A percentile compares a stretch with the other conserved stretches of the same genome.
Conservation (phyloP, 495 filamentous ascomycete genomes). For the Opeltia flavorubescens region DNA sequence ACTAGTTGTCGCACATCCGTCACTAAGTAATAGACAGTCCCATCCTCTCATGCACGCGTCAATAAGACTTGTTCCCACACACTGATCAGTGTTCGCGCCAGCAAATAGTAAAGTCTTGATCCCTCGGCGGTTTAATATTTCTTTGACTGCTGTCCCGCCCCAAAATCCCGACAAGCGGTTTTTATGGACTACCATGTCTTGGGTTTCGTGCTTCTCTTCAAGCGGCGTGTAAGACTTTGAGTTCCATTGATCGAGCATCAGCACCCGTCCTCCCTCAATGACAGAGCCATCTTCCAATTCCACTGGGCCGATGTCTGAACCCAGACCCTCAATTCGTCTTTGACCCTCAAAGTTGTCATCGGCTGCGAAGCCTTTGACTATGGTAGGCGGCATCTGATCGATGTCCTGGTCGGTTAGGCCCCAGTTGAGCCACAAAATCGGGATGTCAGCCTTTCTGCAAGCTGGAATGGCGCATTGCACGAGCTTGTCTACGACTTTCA, state of each 20-base stretch:
- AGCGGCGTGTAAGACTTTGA: constrained; percentile 33
- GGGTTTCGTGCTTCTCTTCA: constrained; percentile 22
- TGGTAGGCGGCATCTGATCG: constrained; percentile 31
- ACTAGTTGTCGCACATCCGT: constrained; percentile 37
- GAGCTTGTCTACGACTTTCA: constrained; percentile 19
- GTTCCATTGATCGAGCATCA: constrained; percentile 42
- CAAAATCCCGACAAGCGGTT: constrained; percentile 44
- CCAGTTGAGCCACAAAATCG: constrained; percentile 47
- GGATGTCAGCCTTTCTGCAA: constrained; percentile 30
- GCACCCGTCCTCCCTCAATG: constrained; percentile 29
- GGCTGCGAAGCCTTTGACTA: constrained; percentile 33
- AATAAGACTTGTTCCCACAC: constrained; percentile 38
- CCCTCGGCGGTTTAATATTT: constrained; percentile 25
- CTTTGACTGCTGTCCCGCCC: constrained; percentile 19
- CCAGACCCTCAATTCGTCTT: constrained; percentile 24
- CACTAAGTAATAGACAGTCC: constrained; percentile 40
- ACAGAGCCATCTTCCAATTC: constrained; percentile 22
- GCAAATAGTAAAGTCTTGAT: constrained; percentile 38
- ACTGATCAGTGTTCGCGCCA: constrained; percentile 48
- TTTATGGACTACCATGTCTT: constrained; percentile 41
- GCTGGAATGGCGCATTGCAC: constrained; percentile 27
- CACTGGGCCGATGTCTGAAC: constrained; percentile 27
- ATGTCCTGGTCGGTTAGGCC: constrained; percentile 41
- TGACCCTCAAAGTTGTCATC: constrained; percentile 12
- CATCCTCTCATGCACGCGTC: constrained; percentile 40